Evolutionary conservation across 495 filamentous ascomycete species (phyloP).

Genomic region (Choiromyces venosus): DNA sequence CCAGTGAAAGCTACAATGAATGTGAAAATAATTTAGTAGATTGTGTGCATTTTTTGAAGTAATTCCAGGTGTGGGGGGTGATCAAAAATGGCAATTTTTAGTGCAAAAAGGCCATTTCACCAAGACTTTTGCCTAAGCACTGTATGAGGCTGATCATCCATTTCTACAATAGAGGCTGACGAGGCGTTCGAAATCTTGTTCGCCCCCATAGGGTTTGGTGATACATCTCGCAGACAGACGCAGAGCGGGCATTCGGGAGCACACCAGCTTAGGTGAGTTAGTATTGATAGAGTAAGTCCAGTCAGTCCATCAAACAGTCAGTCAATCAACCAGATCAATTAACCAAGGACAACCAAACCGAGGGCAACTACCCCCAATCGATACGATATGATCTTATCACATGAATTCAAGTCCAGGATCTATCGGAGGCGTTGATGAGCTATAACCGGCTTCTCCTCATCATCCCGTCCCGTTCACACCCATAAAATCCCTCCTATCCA

Average conservation of each 20-base stretch:
- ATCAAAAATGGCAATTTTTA: no score
- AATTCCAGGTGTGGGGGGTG: no score
- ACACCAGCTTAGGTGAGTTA: not conserved
- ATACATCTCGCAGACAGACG: not conserved
- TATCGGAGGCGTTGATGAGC: not conserved
- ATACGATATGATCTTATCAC: not conserved
- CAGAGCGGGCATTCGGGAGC: not conserved
- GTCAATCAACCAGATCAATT: not conserved
- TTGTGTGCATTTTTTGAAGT: no score
- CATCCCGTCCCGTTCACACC: not conserved
- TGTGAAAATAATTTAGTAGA: no score
- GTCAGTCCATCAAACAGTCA: not conserved
- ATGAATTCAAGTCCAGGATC: not conserved
- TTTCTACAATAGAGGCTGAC: no score
- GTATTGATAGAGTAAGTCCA: not conserved
- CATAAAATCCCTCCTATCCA: not conserved
- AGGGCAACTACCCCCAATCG: not conserved
- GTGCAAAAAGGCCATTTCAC: no score
- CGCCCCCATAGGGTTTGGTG: not conserved
- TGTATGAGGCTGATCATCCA: no score
- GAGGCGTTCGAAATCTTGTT: not conserved
- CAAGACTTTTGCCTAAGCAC: no score
- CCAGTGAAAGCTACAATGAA: no score
- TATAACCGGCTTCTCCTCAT: not conserved
- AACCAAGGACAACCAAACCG: not conserved